Evolutionary conservation across 768 basidiomycete species (phyloP), one percentile per base, ranked within the genome.

Genomic region (Boletales sp.): DNA sequence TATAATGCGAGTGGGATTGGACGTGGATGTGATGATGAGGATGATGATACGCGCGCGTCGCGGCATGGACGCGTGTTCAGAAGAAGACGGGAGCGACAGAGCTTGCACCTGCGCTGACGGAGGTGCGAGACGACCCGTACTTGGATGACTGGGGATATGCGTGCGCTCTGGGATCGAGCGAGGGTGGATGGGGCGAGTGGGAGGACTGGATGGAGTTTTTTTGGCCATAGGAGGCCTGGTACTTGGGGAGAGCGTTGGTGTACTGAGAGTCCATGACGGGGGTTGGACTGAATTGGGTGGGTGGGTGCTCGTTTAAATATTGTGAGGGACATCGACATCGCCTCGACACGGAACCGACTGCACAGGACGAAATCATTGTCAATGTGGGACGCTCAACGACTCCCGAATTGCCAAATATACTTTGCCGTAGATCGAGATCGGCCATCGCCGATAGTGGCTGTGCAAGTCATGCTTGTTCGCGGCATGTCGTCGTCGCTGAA

Each of bases 21-120:
- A 28, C 6, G 34, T 14, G 39, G n/a, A 39, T 14, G 28, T 19
- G 38, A 39, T 39, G 38, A 39, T 35, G 33, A 32, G 48, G 50
- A 18, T 41, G 41, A 12, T 31, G 46, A 17, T 33, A 41, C 14
- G 36, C 17, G 44, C 15, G 28, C 19, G 43, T 6, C n/a, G n/a
- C n/a, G 21, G 21, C 21, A 25, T 25, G 21, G 21, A 25, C n/a
- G n/a, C n/a, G n/a, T n/a, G n/a, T 34, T 73, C 65, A 85, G 71
- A 85, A 85, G 71, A 85, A 83, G 33, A 81, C 76, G 42, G 83
- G 73, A 39, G 76, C 82, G 28, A 71, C 75, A 15, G 73, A 65
- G 36, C 75, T 72, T 39, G 82, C 81, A 40, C 73, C 73, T 14
- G 74, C 74, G 49, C 74, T 74, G 48, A 84, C 75, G 12, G 74